phyloP scores from a whole-genome alignment of 495 filamentous ascomycete species.

The Penicillium subrubescens region DNA sequence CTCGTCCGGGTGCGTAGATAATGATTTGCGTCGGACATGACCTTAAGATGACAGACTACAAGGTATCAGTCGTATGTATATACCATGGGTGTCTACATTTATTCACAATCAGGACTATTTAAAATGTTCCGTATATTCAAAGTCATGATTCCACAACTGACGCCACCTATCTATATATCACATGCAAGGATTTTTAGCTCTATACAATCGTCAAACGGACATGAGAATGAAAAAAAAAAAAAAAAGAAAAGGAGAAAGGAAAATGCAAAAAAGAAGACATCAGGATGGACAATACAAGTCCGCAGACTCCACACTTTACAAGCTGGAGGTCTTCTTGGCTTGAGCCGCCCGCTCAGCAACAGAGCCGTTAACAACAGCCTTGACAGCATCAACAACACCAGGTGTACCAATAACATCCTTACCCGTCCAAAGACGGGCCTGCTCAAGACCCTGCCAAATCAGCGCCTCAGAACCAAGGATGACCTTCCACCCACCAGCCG shows the following conservation, averaged over 20 bases:
- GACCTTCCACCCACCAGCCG: slow-evolving; percentile 64
- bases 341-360: slow-evolving; percentile 33
- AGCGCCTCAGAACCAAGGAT: slow-evolving; percentile 71
- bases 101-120: background rate
- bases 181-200: slow-evolving; percentile 32
- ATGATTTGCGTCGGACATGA: background rate
- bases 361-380: slow-evolving; percentile 50
- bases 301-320: slow-evolving; percentile 4
- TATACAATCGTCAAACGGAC: slow-evolving; percentile 33
- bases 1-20: slow-evolving; percentile 50
- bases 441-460: slow-evolving; percentile 76
- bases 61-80: background rate
- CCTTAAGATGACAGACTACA: background rate
- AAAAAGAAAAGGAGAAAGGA: slow-evolving; percentile 5
- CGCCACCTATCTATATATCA: slow-evolving; percentile 19
- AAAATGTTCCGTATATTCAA: slow-evolving; percentile 3
- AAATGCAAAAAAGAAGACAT: slow-evolving; percentile 11
- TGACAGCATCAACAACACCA: slow-evolving; percentile 49
- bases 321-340: slow-evolving; percentile 27
- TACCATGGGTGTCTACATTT: background rate
- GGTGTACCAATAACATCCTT: slow-evolving; percentile 55
- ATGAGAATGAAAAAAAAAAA: slow-evolving; percentile 6
- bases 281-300: slow-evolving; percentile 5
- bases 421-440: slow-evolving; percentile 66
- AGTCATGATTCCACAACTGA: slow-evolving; percentile 19